Percentiles rank a stretch among this genome's conserved stretches.
Evolutionary conservation across 2,329 filamentous ascomycete genomes (phyloP).

Genomic region (Trichophyton simii): DNA sequence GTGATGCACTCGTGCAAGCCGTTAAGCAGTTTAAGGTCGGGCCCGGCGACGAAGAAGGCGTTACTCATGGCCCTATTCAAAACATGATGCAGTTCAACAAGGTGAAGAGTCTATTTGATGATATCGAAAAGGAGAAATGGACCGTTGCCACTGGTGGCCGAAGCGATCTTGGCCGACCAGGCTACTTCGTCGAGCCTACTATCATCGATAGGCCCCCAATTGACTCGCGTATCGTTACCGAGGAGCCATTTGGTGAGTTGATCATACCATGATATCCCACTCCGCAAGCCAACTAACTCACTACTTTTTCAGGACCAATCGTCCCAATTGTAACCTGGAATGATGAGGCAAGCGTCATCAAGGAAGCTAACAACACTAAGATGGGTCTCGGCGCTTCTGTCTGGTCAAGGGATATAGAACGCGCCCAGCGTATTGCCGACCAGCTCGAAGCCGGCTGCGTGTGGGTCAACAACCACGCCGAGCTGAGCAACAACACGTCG

Average conservation of each 20-base stretch:
- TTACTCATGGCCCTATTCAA: slow-evolving; percentile 48
- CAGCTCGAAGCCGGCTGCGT: slow-evolving; percentile 47
- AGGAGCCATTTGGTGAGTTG: slow-evolving; percentile 47
- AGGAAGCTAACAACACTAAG: slow-evolving; percentile 41
- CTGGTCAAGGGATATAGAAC: slow-evolving; percentile 42
- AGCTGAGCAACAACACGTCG: slow-evolving; percentile 22
- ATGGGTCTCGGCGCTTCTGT: slow-evolving; percentile 47
- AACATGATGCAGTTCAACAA: slow-evolving; percentile 54
- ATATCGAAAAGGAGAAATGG: slow-evolving; percentile 43
- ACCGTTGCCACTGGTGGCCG: slow-evolving; percentile 41
- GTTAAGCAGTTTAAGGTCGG: slow-evolving; percentile 33
- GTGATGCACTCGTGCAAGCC: slow-evolving; percentile 35
- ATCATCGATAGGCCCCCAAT: slow-evolving; percentile 48
- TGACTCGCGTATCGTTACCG: slow-evolving; percentile 42
- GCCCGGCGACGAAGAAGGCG: slow-evolving; percentile 29
- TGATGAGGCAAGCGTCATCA: slow-evolving; percentile 47
- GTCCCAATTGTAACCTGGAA: slow-evolving; percentile 51
- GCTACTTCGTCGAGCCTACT: slow-evolving; percentile 48
- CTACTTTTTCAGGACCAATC: slow-evolving; percentile 40
- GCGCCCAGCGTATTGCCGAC: slow-evolving; percentile 41
- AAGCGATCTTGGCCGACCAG: slow-evolving; percentile 25
- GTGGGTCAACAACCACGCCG: slow-evolving; percentile 44
- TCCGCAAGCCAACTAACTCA: not conserved
- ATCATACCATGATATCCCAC: not conserved
- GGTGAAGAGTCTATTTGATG: slow-evolving; percentile 44